Evolutionary conservation across 441 rosid genomes (phyloP), one percentile per base, ranked within the genome.

Genomic region (Gossypium laxum): DNA sequence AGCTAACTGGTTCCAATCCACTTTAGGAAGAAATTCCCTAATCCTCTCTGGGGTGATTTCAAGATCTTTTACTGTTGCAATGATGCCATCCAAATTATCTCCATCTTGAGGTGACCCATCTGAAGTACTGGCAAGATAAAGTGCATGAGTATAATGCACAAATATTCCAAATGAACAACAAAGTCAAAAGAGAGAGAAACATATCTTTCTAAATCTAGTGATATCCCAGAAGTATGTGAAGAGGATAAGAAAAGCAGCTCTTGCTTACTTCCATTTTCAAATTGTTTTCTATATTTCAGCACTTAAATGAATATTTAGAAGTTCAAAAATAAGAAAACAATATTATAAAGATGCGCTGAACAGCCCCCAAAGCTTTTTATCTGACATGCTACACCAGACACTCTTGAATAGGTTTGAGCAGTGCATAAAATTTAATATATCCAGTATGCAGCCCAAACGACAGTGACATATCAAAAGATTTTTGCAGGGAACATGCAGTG

Each of bases 1-100:
- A 64, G 98, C 93, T 80, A 94, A 71, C 34, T 84, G 88, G 75
- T 88, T 85, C 99, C 99, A 94, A 18, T 87, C 81, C 75, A 90
- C 89, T 72, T 87, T 83, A 1, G 97, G 98, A 83, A 92, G 88
- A 78, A 89, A 86, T 78, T 85, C 89, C 79, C 87, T 81, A 22
- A 85, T 80, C 79, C 75, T 79, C 72, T 87, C 89, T n/a, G 93
- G 90, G 11, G 93, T 83, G 73, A 94, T 86, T 76, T 90, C 96
- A 76, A 88, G 81, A 78, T 87, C 86, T 80, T 79, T 75, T n/a
- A 92, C 84, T 0, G 90, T 80, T 60, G 83, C 75, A 58, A 83
- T 74, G 67, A 90, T 76, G 67, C 71, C 64, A 69, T 90, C 89
- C 76, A 84, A 74, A 77, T 81, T 69, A 72, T 66, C 75, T 50